Percentiles rank a stretch among this genome's conserved stretches.
Conservation (phyloP, 208 protist genomes). For the Crithidia mellificae region DNA sequence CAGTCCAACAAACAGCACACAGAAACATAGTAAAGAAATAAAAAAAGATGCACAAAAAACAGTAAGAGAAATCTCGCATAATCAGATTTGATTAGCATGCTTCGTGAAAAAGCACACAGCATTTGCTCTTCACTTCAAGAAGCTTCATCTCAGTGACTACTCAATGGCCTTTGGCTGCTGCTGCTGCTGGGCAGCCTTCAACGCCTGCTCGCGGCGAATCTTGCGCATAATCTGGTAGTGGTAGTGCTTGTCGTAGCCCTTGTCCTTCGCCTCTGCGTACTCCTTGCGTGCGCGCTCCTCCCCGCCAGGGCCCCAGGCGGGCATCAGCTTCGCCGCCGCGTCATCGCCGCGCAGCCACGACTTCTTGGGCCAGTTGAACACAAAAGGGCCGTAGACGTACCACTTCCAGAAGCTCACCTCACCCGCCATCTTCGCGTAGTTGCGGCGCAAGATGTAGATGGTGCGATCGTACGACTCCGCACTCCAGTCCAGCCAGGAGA, state of each 20-base stretch:
- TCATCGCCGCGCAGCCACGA: slow-evolving; percentile 88
- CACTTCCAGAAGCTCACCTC: slow-evolving; percentile 75
- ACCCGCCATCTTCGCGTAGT: slow-evolving; percentile 60
- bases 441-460: slow-evolving; percentile 77
- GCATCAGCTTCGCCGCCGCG: slow-evolving; percentile 63
- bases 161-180: slow-evolving; percentile 25
- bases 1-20: too few species aligned
- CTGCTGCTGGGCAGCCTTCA: slow-evolving; percentile 43
- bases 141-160: neutral
- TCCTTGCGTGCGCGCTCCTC: slow-evolving; percentile 80
- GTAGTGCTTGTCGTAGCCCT: slow-evolving; percentile 86
- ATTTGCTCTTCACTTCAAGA: too few species aligned
- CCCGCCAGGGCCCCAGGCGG: slow-evolving; percentile 83
- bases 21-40: too few species aligned
- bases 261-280: slow-evolving; percentile 74
- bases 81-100: too few species aligned
- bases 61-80: too few species aligned
- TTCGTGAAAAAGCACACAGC: too few species aligned
- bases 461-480: slow-evolving; percentile 86
- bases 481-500: slow-evolving; percentile 89
- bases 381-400: slow-evolving; percentile 88
- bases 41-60: too few species aligned
- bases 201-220: slow-evolving; percentile 86
- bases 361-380: slow-evolving; percentile 92
- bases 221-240: slow-evolving; percentile 92